Evolutionary conservation across 192 early-diverging fungal species (phyloP).

Genomic region (Chytriomyces sp.): DNA sequence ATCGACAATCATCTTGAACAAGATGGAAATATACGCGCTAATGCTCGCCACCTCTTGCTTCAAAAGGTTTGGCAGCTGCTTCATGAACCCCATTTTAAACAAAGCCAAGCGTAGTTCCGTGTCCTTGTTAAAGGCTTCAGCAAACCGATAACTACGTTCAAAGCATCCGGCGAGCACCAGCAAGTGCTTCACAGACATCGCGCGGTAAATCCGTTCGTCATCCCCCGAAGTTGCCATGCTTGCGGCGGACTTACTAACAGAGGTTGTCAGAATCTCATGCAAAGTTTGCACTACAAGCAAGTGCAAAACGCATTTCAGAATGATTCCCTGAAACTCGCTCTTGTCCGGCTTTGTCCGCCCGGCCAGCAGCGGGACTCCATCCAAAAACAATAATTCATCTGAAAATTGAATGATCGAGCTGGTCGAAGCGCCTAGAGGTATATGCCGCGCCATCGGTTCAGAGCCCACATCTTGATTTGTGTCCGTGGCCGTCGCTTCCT

Average conservation of each 20-base stretch:
- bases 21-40: slow-evolving; percentile 55
- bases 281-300: slow-evolving; percentile 86
- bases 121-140: slow-evolving; percentile 74
- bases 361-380: slow-evolving; percentile 4
- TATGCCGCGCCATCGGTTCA: slow-evolving; percentile 17
- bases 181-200: slow-evolving; percentile 60
- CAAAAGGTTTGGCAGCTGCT: slow-evolving; percentile 79
- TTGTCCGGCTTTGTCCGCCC: slow-evolving; percentile 51
- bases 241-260: not conserved
- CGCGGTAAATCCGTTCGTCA: slow-evolving; percentile 53
- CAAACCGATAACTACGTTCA: slow-evolving; percentile 78
- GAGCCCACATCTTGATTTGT: slow-evolving; percentile 10
- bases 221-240: not conserved
- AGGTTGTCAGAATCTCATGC: slow-evolving; percentile 67
- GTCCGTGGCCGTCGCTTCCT: not conserved
- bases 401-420: not conserved
- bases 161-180: slow-evolving; percentile 80
- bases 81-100: slow-evolving; percentile 79
- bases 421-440: slow-evolving; percentile 2
- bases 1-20: slow-evolving; percentile 67
- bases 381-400: slow-evolving; percentile 3
- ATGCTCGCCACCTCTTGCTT: slow-evolving; percentile 75
- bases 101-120: slow-evolving; percentile 69
- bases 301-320: slow-evolving; percentile 88
- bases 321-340: slow-evolving; percentile 78